Evolutionary conservation across 148 eudicot genomes (phyloP), one percentile per base, ranked within the genome.

Genomic region (Vaccinium darrowii): DNA sequence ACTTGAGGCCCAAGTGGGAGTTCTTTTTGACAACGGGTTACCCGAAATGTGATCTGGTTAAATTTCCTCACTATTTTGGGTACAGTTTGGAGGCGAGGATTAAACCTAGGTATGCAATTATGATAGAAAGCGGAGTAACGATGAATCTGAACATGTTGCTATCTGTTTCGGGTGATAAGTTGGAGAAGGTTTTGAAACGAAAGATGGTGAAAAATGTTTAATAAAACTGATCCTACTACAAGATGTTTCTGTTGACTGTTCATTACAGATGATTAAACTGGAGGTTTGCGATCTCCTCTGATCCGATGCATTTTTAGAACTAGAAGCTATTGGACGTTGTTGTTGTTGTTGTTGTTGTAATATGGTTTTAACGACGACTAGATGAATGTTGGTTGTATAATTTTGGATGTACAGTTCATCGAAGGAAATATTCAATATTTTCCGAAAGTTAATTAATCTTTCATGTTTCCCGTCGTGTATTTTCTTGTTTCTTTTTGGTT

Each of bases 61-160:
- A 92, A 65, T 95, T 95, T 86, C 97, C 98, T 75, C 98, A 93
- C n/a, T 95, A 86, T 89, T 95, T 95, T 62, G 98, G 97, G 77
- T 95, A 95, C 88, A 95, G 97, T 86, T 88, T 95, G 82, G 94
- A 90, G 84, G 93, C 85, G 62, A 93, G 98, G 89, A 93, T 95
- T 67, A 95, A 91, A 86, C 97, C 98, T 53, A 88, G 98, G 87
- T 89, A 85, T 86, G 93, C 91, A 81, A 87, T 88, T 57, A 88
- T 93, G 73, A 85, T 14, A 60, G 84, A 90, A 4, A 85, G 82
- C 58, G 95, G 95, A 75, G 95, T 93, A 47, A 89, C 84, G 89
- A 69, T 95, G 91, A 82, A 90, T 57, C 86, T 95, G 80, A 93
- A 92, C 78, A 93, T 90, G 84, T 87, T 92, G 84, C 79, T 93